Percentiles rank a stretch among this genome's conserved stretches.
Evolutionary conservation across 495 filamentous ascomycete species (phyloP).

Genomic region (Tuber brumale): DNA sequence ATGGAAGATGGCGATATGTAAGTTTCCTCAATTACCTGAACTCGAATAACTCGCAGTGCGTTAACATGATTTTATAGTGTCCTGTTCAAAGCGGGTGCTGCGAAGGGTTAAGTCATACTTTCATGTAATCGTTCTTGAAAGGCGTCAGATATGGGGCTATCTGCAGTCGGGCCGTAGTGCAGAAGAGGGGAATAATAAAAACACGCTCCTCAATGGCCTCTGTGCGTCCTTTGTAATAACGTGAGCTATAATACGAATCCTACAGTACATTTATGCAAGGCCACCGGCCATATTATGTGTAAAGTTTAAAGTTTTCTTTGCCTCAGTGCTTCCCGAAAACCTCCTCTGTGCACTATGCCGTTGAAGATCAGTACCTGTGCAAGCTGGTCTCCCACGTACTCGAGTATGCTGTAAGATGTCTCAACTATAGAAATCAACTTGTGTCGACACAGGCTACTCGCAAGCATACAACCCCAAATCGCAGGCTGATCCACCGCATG

Average conservation of each 20-base stretch:
- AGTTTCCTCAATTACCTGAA: slow-evolving; percentile 26
- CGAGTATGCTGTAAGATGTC: not conserved
- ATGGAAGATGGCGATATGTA: slow-evolving; percentile 65
- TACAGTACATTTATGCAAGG: not conserved
- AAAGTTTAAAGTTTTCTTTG: not conserved
- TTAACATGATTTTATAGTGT: slow-evolving; percentile 49
- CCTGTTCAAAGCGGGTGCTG: slow-evolving; percentile 92
- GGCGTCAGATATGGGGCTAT: not conserved
- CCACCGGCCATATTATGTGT: not conserved
- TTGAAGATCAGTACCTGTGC: not conserved
- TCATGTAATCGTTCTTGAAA: not conserved
- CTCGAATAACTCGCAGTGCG: slow-evolving; percentile 39
- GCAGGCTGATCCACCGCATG: not conserved
- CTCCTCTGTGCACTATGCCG: not conserved
- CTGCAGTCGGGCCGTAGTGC: not conserved
- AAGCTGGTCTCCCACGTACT: not conserved
- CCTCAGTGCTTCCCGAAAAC: not conserved
- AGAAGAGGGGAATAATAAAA: not conserved
- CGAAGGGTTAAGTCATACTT: slow-evolving; percentile 56
- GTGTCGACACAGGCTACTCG: not conserved
- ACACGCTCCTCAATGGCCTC: not conserved
- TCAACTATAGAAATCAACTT: not conserved
- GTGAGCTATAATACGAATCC: not conserved
- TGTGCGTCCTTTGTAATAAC: not conserved
- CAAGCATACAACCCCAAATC: not conserved